phyloP scores from a whole-genome alignment of 306 rosid species.

The Carpinus fangiana region DNA sequence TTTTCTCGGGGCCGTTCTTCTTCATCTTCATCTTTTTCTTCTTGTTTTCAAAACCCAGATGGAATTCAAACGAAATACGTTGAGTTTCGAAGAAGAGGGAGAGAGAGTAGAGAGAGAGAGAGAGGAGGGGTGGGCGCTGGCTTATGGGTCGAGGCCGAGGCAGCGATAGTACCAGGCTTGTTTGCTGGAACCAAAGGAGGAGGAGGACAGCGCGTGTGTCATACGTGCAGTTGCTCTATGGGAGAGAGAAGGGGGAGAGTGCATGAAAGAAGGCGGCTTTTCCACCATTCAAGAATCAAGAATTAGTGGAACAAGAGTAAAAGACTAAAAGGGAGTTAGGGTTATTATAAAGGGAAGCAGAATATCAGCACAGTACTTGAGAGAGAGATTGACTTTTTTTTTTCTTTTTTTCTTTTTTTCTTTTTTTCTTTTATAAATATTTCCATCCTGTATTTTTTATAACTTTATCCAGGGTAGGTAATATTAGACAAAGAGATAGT shows the following conservation, averaged over 20 bases:
- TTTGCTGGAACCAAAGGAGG: constrained; percentile 2
- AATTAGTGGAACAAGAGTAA: background rate
- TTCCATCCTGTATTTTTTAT: no score
- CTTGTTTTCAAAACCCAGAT: background rate
- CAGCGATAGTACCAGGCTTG: constrained; percentile 12
- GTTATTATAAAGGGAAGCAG: background rate
- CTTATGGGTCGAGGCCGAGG: constrained; percentile 2
- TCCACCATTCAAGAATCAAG: constrained; percentile 6
- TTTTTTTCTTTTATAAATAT: no score
- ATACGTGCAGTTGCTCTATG: background rate
- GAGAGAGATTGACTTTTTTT: no score
- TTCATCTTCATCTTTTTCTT: background rate
- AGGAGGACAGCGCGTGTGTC: background rate
- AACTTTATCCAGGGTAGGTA: no score
- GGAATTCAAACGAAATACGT: background rate
- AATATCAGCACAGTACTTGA: background rate
- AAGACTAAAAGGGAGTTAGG: background rate
- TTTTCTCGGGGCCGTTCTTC: background rate
- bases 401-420: no score
- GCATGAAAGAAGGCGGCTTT: background rate
- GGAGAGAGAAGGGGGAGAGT: background rate
- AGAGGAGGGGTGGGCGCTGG: background rate
- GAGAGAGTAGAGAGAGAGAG: background rate
- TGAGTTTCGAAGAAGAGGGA: background rate
- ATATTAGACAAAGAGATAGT: no score